Conservation (phyloP, 208 protist genomes). For the Crithidia acanthocephali region DNA sequence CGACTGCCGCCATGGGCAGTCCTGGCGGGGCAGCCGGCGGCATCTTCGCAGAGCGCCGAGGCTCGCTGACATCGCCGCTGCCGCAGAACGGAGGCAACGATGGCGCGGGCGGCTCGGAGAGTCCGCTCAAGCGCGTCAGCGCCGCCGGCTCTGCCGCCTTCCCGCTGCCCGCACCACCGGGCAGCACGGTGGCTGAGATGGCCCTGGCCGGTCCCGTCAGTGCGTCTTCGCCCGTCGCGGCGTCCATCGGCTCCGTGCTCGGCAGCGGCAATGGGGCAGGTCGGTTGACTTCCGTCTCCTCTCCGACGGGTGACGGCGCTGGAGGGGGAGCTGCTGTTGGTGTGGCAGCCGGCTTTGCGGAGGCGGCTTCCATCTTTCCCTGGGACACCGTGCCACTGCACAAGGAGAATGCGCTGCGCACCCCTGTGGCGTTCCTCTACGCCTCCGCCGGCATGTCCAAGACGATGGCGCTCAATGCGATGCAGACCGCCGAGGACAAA, state of each 20-base stretch:
- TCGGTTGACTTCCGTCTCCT: not conserved
- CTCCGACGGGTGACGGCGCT: not conserved
- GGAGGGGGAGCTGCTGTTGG: not conserved
- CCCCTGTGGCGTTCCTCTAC: slow-evolving; percentile 46
- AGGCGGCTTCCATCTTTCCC: slow-evolving; percentile 18
- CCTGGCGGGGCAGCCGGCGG: not conserved
- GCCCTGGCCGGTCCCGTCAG: not conserved
- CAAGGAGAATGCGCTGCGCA: slow-evolving; percentile 29
- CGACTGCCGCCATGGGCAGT: not conserved
- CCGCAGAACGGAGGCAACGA: not conserved
- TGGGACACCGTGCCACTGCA: slow-evolving; percentile 45
- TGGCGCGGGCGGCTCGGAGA: not conserved
- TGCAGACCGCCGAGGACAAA: slow-evolving; percentile 29
- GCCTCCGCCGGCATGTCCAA: slow-evolving; percentile 57
- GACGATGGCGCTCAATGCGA: slow-evolving; percentile 46
- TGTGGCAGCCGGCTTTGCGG: not conserved
- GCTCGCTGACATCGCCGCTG: not conserved
- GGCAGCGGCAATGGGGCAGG: not conserved
- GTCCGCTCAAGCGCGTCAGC: not conserved
- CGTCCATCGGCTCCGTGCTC: not conserved
- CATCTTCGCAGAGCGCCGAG: not conserved
- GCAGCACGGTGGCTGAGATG: not conserved
- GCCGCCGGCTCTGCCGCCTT: not conserved
- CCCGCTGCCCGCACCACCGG: not conserved
- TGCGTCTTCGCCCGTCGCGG: not conserved